These are phyloP conservation scores for Thuidium tamariscinum DNA, from an alignment of 225 moss, liverwort and hornwort genomes.

Conservation along the genomic window DNA sequence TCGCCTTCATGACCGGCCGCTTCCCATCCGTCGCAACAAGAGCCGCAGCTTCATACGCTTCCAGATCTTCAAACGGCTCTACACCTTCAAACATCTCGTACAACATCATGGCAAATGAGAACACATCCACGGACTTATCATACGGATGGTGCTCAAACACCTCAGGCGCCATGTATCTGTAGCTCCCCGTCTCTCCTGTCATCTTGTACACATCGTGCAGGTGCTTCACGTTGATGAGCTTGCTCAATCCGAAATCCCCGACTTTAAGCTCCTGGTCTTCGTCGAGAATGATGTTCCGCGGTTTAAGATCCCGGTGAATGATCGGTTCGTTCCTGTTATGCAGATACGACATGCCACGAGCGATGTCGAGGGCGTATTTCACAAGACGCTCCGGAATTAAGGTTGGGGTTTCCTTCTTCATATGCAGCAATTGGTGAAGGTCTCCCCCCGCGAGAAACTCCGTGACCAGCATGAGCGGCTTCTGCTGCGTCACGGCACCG, in stretches of 20 bases:
- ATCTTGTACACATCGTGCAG: conserved; percentile 72
- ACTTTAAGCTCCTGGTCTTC: conserved; percentile 66
- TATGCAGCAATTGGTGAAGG: conserved; percentile 32
- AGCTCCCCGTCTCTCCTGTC: conserved; percentile 94
- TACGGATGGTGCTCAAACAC: conserved; percentile 61
- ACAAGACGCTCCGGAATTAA: conserved; percentile 15
- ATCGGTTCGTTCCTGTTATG: conserved; percentile 66
- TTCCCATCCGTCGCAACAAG: conserved; percentile 15
- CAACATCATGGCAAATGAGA: conserved; percentile 61
- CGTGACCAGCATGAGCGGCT: conserved; percentile 66
- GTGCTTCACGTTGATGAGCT: conserved; percentile 53
- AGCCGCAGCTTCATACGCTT: conserved; percentile 69
- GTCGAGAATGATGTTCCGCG: conserved; percentile 65
- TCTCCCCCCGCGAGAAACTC: conserved; percentile 79
- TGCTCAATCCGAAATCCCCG: conserved; percentile 78
- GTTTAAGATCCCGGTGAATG: conserved; percentile 79
- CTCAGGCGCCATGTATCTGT: conserved; percentile 91
- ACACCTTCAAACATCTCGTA: conserved; percentile 76
- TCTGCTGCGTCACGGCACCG: conserved; percentile 55
- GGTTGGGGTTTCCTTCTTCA: conserved; percentile 5
- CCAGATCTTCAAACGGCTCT: conserved; percentile 48
- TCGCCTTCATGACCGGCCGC: conserved; percentile 29
- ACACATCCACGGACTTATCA: conserved; percentile 74
- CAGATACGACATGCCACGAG: conserved; percentile 69
- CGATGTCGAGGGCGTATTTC: conserved; percentile 65